phyloP scores from a whole-genome alignment of 1,284 basidiomycete genomes.

The Ustilago sp. region DNA sequence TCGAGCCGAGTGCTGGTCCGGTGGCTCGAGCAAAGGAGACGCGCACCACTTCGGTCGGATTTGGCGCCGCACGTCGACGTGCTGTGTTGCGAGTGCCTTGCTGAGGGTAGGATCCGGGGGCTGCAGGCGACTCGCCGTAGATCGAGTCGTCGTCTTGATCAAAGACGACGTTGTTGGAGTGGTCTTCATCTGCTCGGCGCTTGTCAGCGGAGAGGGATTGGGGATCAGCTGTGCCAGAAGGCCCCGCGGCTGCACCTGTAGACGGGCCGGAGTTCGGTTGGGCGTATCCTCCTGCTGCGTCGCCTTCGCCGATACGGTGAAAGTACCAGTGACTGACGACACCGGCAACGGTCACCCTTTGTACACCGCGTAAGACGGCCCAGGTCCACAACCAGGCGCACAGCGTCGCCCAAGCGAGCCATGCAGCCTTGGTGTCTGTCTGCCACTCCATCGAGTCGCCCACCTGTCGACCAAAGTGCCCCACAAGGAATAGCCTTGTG shows the following conservation, averaged over 20 bases:
- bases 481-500: slow-evolving; percentile 77
- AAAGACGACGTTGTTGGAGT: slow-evolving; percentile 17
- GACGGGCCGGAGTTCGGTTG: neutral
- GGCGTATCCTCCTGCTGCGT: neutral
- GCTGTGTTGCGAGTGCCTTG: slow-evolving; percentile 3
- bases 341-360: slow-evolving; percentile 82
- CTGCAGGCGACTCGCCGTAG: slow-evolving; percentile 35
- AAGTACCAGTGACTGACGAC: slow-evolving; percentile 95
- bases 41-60: slow-evolving; percentile 76
- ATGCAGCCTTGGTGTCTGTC: slow-evolving; percentile 82
- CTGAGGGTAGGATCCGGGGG: slow-evolving; percentile 38
- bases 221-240: slow-evolving; percentile 4
- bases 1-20: slow-evolving; percentile 82
- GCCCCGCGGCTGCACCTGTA: slow-evolving; percentile 16
- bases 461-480: slow-evolving; percentile 59
- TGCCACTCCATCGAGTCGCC: slow-evolving; percentile 75
- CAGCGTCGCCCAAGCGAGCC: slow-evolving; percentile 79
- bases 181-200: slow-evolving; percentile 44
- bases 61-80: slow-evolving; percentile 31
- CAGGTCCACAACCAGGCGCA: slow-evolving; percentile 89
- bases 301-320: slow-evolving; percentile 69
- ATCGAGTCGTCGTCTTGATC: slow-evolving; percentile 47
- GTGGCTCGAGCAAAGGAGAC: slow-evolving; percentile 82
- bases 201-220: slow-evolving; percentile 28
- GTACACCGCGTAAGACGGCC: slow-evolving; percentile 84